A percentile compares a stretch with the other conserved stretches of the same genome.
Conservation (phyloP, 352 stramenopile species). For the Plasmopara halstedii region DNA sequence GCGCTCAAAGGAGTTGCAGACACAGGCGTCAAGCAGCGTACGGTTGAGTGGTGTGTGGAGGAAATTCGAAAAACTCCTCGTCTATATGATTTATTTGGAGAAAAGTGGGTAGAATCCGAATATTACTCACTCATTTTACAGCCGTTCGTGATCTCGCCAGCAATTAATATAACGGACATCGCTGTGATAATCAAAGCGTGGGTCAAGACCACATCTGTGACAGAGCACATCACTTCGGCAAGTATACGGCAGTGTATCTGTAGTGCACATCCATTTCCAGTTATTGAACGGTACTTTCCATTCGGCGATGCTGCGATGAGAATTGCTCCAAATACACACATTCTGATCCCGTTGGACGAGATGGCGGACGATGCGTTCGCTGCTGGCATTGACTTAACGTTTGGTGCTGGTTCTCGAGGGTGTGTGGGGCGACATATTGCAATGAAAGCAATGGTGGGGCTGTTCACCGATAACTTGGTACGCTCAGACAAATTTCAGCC, state of each 20-base stretch:
- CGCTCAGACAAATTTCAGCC: constrained; percentile 21
- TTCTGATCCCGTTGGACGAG: constrained; percentile 25
- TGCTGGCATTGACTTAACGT: constrained; percentile 23
- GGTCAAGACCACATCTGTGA: constrained; percentile 6
- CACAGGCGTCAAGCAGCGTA: constrained; percentile 9
- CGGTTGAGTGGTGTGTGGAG: constrained; percentile 19
- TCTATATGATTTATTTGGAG: constrained; percentile 20
- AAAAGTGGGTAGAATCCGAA: constrained; percentile 21
- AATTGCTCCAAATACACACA: constrained; percentile 21
- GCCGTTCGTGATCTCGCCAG: constrained; percentile 23
- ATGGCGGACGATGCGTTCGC: constrained; percentile 25
- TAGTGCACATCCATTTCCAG: constrained; percentile 21
- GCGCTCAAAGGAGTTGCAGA: constrained; percentile 25
- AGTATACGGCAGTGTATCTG: constrained; percentile 26
- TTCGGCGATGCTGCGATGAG: constrained; percentile 7
- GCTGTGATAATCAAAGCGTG: constrained; percentile 19
- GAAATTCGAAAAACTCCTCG: constrained; percentile 15
- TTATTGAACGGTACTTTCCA: constrained; percentile 23
- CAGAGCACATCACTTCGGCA: constrained; percentile 11
- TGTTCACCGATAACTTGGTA: constrained; percentile 23
- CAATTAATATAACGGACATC: constrained; percentile 28
- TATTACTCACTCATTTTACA: constrained; percentile 31
- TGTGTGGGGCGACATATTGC: constrained; percentile 27
- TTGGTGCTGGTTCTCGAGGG: constrained; percentile 20
- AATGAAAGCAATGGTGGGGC: constrained; percentile 27